These are phyloP conservation scores for Neurospora discreta DNA, from an alignment of 495 filamentous ascomycete genomes.

Conservation along the genomic window DNA sequence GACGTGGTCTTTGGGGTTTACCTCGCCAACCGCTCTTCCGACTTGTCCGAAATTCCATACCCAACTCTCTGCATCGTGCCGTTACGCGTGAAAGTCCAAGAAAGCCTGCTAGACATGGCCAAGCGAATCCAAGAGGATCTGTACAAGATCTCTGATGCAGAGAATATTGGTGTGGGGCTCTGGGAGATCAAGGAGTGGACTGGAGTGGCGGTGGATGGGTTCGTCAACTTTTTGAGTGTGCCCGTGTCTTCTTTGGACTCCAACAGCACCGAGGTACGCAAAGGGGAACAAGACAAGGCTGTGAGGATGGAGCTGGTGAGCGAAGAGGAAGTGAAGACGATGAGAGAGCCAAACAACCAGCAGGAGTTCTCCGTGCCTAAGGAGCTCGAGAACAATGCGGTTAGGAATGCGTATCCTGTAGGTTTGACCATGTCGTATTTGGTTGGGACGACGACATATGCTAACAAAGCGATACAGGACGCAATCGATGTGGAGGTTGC, in stretches of 20 bases:
- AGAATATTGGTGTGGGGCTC: constrained; percentile 26
- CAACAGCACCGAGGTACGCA: not conserved
- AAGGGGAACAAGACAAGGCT: not conserved
- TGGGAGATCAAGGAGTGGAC: constrained; percentile 42
- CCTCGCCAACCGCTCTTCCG: constrained; percentile 29
- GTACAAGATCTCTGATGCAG: constrained; percentile 21
- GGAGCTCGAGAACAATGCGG: constrained; percentile 12
- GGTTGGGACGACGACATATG: not conserved
- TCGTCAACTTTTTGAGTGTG: constrained; percentile 46
- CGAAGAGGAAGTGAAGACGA: not conserved
- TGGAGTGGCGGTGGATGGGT: constrained; percentile 32
- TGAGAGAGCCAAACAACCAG: not conserved
- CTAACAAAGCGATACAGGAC: constrained; percentile 23
- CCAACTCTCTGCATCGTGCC: constrained; percentile 34
- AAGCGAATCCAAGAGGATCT: constrained; percentile 29
- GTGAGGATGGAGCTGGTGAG: not conserved
- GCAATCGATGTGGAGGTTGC: constrained; percentile 45
- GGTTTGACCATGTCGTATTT: constrained; percentile 2
- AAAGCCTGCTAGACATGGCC: constrained; percentile 15
- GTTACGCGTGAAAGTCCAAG: constrained; percentile 16
- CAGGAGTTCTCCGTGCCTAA: not conserved
- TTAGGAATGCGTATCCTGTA: constrained; percentile 24
- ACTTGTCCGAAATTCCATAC: constrained; percentile 7
- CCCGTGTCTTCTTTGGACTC: constrained; percentile 7
- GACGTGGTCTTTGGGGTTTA: constrained; percentile 34